Evolutionary conservation across 768 basidiomycete genomes (phyloP).

Genomic region (Imleria badia): DNA sequence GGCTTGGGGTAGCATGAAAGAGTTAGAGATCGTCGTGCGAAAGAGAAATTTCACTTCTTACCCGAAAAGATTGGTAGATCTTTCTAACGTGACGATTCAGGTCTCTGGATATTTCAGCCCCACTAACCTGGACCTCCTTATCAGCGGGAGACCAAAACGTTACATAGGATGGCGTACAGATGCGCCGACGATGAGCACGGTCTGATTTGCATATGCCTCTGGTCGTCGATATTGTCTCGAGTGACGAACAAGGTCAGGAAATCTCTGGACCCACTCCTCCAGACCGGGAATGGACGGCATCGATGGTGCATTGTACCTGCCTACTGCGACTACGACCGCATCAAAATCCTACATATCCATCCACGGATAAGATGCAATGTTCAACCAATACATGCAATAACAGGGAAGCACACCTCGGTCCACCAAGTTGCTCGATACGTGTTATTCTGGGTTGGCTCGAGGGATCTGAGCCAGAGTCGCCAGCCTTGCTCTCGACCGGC

Average conservation of each 20-base stretch:
- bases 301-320: slow-evolving; percentile 9
- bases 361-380: background rate
- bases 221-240: slow-evolving; percentile 45
- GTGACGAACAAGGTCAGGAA: slow-evolving; percentile 37
- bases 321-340: slow-evolving; percentile 9
- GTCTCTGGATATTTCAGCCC: slow-evolving; percentile 10
- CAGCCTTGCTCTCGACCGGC: slow-evolving; percentile 9
- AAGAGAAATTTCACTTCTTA: background rate
- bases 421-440: slow-evolving; percentile 33
- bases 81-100: slow-evolving; percentile 5
- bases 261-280: slow-evolving; percentile 18
- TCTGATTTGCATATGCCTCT: slow-evolving; percentile 35
- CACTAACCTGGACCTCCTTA: too few relatives aligned
- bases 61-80: slow-evolving; percentile 15
- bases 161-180: too few relatives aligned
- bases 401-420: slow-evolving; percentile 4
- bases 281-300: slow-evolving; percentile 14
- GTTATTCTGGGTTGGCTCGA: slow-evolving; percentile 9
- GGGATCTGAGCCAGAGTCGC: slow-evolving; percentile 12
- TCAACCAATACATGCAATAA: too few relatives aligned
- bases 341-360: slow-evolving; percentile 6
- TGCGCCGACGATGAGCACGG: slow-evolving; percentile 44
- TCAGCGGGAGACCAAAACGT: too few relatives aligned
- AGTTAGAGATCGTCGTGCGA: background rate
- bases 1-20: background rate